phyloP scores from a whole-genome alignment of 176 grass and related monocot genomes.

The Musa acuminata region DNA sequence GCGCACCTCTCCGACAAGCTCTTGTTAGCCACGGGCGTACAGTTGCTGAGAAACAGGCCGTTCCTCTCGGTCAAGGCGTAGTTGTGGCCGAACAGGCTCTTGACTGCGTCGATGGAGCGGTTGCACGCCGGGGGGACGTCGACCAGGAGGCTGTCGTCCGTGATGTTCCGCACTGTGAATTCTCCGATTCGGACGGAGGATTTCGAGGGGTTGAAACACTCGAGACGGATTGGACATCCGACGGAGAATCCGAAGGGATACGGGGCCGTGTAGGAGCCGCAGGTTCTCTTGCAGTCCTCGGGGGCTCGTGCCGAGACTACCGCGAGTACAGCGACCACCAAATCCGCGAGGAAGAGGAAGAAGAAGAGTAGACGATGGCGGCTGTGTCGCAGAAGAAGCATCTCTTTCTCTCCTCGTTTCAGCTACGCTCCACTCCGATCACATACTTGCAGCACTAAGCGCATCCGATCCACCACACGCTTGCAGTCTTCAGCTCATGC shows the following conservation, averaged over 20 bases:
- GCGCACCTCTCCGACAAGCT: neutral
- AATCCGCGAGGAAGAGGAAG: neutral
- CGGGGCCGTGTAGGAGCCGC: neutral
- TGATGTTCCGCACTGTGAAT: conserved; percentile 6
- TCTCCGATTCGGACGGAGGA: conserved; percentile 7
- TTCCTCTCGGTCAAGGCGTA: neutral
- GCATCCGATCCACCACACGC: too few species aligned
- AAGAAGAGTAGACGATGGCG: neutral
- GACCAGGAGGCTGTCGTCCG: neutral
- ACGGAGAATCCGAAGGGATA: conserved; percentile 2
- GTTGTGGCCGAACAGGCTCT: neutral
- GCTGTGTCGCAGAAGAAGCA: neutral
- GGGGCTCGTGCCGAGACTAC: too few species aligned
- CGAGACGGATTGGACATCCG: neutral
- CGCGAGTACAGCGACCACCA: neutral
- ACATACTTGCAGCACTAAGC: too few species aligned
- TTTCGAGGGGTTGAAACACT: neutral
- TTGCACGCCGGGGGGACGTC: neutral
- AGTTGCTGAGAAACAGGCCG: neutral
- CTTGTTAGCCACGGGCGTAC: neutral
- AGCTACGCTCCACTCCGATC: too few species aligned
- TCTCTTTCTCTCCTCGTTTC: neutral
- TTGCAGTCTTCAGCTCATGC: too few species aligned
- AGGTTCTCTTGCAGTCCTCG: neutral
- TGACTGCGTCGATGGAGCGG: neutral